phyloP scores from a whole-genome alignment of 306 rosid species.

The Vigna mungo region DNA sequence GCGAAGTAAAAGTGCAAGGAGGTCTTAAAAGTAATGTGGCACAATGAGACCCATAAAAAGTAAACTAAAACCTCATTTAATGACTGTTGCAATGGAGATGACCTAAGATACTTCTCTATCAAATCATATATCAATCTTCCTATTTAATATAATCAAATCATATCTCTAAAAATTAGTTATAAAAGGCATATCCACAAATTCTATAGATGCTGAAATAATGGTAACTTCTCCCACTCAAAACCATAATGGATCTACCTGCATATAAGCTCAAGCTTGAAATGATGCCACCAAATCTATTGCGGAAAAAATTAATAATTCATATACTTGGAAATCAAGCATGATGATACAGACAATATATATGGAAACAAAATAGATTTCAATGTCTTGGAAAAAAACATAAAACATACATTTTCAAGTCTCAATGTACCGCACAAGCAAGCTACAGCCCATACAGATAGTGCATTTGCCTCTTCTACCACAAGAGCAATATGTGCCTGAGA shows the following conservation, averaged over 20 bases:
- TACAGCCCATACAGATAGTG: constrained; percentile 89
- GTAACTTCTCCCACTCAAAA: neutral
- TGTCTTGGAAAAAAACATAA: constrained; percentile 34
- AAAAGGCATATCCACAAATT: constrained; percentile 3
- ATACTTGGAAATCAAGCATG: constrained; percentile 27
- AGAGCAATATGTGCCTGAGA: constrained; percentile 80
- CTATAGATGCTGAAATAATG: constrained; percentile 15
- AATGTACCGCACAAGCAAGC: constrained; percentile 94
- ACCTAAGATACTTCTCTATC: too few relatives aligned
- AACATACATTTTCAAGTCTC: constrained; percentile 93
- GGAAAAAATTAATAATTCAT: neutral
- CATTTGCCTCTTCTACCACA: constrained; percentile 85
- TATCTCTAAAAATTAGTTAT: too few relatives aligned
- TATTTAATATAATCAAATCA: too few relatives aligned
- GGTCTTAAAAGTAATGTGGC: too few relatives aligned
- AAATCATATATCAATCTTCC: too few relatives aligned
- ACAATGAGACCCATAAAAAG: too few relatives aligned
- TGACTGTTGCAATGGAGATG: too few relatives aligned
- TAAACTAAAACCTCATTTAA: too few relatives aligned
- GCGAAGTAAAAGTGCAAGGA: too few relatives aligned
- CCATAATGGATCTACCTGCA: neutral
- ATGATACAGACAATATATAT: constrained; percentile 12
- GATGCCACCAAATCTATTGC: constrained; percentile 14
- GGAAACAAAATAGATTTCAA: constrained; percentile 14
- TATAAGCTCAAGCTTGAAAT: constrained; percentile 21